Base-by-base conservation (phyloP, 2,329 filamentous ascomycete species). In the Colletotrichum neosansevieriae region DNA sequence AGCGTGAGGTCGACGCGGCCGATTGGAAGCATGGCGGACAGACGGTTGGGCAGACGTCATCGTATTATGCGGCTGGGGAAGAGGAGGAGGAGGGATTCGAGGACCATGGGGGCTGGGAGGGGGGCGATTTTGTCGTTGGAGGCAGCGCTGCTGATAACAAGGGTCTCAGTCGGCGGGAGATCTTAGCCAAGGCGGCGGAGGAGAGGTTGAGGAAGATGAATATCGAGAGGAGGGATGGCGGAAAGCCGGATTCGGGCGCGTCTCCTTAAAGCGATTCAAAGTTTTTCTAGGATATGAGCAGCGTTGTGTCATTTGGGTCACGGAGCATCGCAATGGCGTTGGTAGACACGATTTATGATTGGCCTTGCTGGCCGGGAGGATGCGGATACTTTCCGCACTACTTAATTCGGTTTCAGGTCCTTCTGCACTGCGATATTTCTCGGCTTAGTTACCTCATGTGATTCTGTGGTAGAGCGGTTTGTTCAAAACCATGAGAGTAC, bases 1-100 rank as follows among this genome's bases (percentile, higher is more conserved):
- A 98, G 83, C 85, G 86, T 58, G 95, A 98, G 82, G 95, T 98
- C 3, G 91, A 92, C 65, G 83, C 82, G 56, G 92, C 88, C 15
- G 94, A 98, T 81, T 97, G 92, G 90, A 91, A 85, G 75, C 85
- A 85, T 24, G 89, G 90, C 0, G 94, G 94, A 0, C 82, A 85
- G 59, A 88, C 84, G 5, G 79, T 95, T 2, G 89, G 89, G 82
- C 81, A 91, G 83, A 78, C 89, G 82, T 84, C 88, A 81, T 85
- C 88, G 81, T 79, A 86, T 80, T 87, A 86, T 47, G 85, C 88
- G 72, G 83, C 85, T 70, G 77, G 77, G 47, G 79, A 79, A 17
- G 83, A 81, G 3, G 86, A 83, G 12, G 87, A 85, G 7, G 86
- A 84, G 53, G 82, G 86, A 21, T 81, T 86, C 40, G 83, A 91